Conservation (phyloP, 495 filamentous ascomycete species). For the Penicillium verhagenii region DNA sequence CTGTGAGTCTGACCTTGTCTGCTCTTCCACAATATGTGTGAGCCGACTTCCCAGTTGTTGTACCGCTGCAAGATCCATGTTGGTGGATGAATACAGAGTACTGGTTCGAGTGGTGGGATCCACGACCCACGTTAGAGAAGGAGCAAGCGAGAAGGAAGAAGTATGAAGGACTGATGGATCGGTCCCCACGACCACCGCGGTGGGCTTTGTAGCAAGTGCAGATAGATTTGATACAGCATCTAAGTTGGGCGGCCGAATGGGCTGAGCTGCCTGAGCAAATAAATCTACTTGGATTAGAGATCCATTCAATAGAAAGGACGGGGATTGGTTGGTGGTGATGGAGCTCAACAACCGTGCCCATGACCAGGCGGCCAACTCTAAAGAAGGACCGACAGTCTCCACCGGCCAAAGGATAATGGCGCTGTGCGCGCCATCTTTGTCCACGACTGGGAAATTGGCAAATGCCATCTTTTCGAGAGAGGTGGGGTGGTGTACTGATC, state of each 20-base stretch:
- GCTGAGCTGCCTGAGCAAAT: conserved; percentile 15
- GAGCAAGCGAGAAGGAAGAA: conserved; percentile 11
- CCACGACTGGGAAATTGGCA: conserved; percentile 22
- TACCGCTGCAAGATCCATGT: conserved; percentile 23
- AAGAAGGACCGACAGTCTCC: conserved; percentile 15
- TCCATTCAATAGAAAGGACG: conserved; percentile 35
- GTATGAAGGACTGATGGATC: not conserved
- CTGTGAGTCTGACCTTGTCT: conserved; percentile 17
- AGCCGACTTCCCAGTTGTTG: conserved; percentile 28
- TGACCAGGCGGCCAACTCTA: conserved; percentile 30
- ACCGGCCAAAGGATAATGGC: conserved; percentile 21
- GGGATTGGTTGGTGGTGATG: conserved; percentile 33
- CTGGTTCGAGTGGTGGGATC: conserved; percentile 21
- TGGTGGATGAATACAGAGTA: conserved; percentile 21
- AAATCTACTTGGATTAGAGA: conserved; percentile 35
- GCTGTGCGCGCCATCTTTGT: conserved; percentile 13
- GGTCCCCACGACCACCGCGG: conserved; percentile 19
- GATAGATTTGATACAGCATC: conserved; percentile 12
- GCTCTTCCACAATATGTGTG: conserved; percentile 18
- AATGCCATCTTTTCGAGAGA: conserved; percentile 18
- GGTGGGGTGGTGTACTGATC: conserved; percentile 1
- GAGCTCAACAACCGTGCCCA: conserved; percentile 43
- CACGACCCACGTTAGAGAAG: conserved; percentile 20
- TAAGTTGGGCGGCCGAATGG: conserved; percentile 18
- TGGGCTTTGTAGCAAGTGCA: conserved; percentile 15